phyloP scores from a whole-genome alignment of 2,329 filamentous ascomycete species.

The Monosporascus sp. region DNA sequence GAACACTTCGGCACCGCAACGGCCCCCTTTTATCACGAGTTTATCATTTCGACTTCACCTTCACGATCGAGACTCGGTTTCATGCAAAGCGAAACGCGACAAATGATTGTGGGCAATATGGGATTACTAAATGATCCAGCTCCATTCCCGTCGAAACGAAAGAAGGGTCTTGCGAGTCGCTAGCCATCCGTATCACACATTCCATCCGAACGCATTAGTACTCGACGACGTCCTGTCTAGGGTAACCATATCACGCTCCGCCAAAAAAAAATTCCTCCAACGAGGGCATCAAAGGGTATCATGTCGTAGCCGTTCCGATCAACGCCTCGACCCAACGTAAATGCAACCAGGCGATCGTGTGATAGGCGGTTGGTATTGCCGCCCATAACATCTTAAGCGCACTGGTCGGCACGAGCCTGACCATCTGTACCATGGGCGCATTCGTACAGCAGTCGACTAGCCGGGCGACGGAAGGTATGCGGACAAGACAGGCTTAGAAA shows the following conservation, averaged over 20 bases:
- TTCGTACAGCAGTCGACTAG: slow-evolving; percentile 14
- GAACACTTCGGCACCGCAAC: too few relatives aligned
- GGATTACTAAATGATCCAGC: slow-evolving; percentile 14
- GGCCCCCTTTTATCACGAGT: too few relatives aligned
- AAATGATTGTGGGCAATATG: neutral
- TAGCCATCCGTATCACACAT: slow-evolving; percentile 15
- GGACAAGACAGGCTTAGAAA: slow-evolving; percentile 47
- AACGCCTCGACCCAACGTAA: slow-evolving; percentile 23
- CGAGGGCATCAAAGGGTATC: slow-evolving; percentile 25
- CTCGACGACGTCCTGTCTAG: slow-evolving; percentile 5
- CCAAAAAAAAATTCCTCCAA: slow-evolving; percentile 13
- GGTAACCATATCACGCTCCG: slow-evolving; percentile 7
- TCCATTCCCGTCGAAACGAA: slow-evolving; percentile 19
- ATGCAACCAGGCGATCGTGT: slow-evolving; percentile 17
- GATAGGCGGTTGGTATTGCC: slow-evolving; percentile 18
- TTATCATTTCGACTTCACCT: too few relatives aligned
- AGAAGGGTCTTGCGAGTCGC: slow-evolving; percentile 19
- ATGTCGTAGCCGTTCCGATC: slow-evolving; percentile 27
- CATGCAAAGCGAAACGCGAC: neutral
- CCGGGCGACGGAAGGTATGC: slow-evolving; percentile 15
- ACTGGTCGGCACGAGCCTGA: slow-evolving; percentile 10
- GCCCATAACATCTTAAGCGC: slow-evolving; percentile 6
- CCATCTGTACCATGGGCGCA: slow-evolving; percentile 12
- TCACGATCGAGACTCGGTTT: too few relatives aligned
- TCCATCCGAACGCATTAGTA: slow-evolving; percentile 12